A percentile compares a stretch with the other conserved stretches of the same genome.
Conservation (phyloP, 2,329 filamentous ascomycete species). For the Colletotrichum kahawae region DNA sequence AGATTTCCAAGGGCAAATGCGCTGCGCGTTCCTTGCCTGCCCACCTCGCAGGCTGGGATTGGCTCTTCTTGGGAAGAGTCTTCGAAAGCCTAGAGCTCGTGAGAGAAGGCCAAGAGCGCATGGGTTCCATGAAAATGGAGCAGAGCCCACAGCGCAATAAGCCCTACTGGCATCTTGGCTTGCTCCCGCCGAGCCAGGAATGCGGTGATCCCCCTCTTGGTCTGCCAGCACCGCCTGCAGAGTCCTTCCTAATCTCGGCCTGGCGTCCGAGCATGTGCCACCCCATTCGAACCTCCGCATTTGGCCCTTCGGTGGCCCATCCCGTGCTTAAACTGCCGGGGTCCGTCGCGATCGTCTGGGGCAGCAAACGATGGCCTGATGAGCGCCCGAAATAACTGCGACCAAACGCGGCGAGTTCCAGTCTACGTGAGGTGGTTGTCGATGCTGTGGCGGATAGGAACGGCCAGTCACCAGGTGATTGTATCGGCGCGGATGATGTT, state of each 20-base stretch:
- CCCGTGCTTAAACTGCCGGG: background rate
- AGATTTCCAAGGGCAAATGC: slow-evolving; percentile 1
- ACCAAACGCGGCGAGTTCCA: slow-evolving; percentile 2
- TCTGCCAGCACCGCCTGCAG: slow-evolving; percentile 5
- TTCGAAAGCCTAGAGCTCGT: slow-evolving; percentile 12
- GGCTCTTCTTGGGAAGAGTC: background rate
- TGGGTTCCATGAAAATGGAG: slow-evolving; percentile 12
- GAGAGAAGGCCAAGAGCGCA: slow-evolving; percentile 9
- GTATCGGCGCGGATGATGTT: background rate
- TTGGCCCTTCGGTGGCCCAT: slow-evolving; percentile 1
- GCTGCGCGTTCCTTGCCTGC: background rate
- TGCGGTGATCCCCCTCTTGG: slow-evolving; percentile 9
- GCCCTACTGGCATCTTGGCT: slow-evolving; percentile 13
- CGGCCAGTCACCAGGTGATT: background rate
- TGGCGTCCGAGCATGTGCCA: slow-evolving; percentile 14
- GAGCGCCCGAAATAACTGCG: background rate
- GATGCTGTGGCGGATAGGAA: background rate
- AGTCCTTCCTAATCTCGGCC: slow-evolving; percentile 13
- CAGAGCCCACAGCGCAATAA: slow-evolving; percentile 8
- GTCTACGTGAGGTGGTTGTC: background rate
- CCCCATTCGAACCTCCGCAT: slow-evolving; percentile 16
- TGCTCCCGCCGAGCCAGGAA: slow-evolving; percentile 6
- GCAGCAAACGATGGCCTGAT: slow-evolving; percentile 6
- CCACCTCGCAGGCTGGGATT: background rate
- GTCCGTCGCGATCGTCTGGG: slow-evolving; percentile 1